Conservation (phyloP, 495 filamentous ascomycete species). For the Talaromyces wortmannii region DNA sequence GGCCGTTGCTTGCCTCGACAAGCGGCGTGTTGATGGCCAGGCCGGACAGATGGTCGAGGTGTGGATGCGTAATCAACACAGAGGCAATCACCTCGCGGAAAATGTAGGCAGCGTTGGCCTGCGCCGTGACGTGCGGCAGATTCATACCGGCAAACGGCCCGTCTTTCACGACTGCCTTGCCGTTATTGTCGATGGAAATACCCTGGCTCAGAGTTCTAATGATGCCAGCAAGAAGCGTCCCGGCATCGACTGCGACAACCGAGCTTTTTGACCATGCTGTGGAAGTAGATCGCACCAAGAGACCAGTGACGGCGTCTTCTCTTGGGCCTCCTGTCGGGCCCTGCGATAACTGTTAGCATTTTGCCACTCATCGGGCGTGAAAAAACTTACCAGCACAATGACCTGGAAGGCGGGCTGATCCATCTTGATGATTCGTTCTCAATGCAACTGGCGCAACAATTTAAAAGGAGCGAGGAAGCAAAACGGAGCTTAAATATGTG, state of each 20-base stretch:
- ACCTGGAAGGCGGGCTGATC: slow-evolving; percentile 58
- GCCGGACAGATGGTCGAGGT: slow-evolving; percentile 87
- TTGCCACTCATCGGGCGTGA: background rate
- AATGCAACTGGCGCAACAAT: background rate
- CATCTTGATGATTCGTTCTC: background rate
- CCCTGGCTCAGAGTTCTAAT: slow-evolving; percentile 58
- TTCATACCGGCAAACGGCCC: slow-evolving; percentile 74
- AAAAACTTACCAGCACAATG: slow-evolving; percentile 67
- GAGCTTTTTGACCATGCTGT: slow-evolving; percentile 74
- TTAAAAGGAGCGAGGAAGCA: too few relatives aligned
- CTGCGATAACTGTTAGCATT: slow-evolving; percentile 31
- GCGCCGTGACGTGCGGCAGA: slow-evolving; percentile 50
- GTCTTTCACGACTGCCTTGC: slow-evolving; percentile 14
- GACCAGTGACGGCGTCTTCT: slow-evolving; percentile 82
- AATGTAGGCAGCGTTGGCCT: slow-evolving; percentile 74
- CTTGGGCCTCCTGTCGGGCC: slow-evolving; percentile 85
- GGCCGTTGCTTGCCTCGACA: slow-evolving; percentile 60
- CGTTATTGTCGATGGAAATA: slow-evolving; percentile 25
- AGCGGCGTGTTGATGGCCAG: slow-evolving; percentile 89
- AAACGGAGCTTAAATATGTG: too few relatives aligned
- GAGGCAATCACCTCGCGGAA: slow-evolving; percentile 73
- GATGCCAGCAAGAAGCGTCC: slow-evolving; percentile 81
- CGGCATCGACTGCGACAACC: slow-evolving; percentile 84
- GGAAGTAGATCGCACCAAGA: slow-evolving; percentile 77
- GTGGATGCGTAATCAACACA: slow-evolving; percentile 87